These are phyloP conservation scores for Cenchrus americanus DNA, from an alignment of 176 grass and related monocot genomes.

Conservation along the genomic window DNA sequence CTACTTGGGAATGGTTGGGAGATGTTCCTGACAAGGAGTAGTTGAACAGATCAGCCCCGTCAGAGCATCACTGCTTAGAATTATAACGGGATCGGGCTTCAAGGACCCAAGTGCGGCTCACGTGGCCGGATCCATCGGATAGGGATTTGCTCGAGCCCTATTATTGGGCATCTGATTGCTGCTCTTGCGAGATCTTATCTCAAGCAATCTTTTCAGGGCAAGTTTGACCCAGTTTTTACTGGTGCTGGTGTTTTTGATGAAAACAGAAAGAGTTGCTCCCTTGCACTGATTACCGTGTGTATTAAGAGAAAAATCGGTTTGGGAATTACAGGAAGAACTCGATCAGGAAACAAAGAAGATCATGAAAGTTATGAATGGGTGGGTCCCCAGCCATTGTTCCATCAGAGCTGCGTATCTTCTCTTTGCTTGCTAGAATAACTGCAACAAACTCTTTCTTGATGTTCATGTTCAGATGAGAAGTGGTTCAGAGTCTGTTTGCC, in stretches of 20 bases:
- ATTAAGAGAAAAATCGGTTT: too few relatives aligned
- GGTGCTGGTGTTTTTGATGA: neutral
- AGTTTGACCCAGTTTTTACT: constrained; percentile 3
- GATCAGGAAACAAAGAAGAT: too few relatives aligned
- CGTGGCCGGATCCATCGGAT: constrained; percentile 1
- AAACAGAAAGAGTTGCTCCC: too few relatives aligned
- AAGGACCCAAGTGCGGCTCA: neutral
- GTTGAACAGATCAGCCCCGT: neutral
- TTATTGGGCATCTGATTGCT: constrained; percentile 12
- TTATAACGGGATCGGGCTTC: constrained; percentile 20
- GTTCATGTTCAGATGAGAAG: neutral
- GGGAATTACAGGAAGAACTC: too few relatives aligned
- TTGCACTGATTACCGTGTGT: too few relatives aligned
- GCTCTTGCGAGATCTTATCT: neutral
- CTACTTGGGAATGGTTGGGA: neutral
- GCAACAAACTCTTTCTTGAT: too few relatives aligned
- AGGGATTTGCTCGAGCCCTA: constrained; percentile 5
- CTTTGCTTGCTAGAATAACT: too few relatives aligned
- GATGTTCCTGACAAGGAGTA: constrained; percentile 20
- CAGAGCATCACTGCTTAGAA: neutral
- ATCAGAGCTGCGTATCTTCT: too few relatives aligned
- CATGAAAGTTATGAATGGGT: too few relatives aligned
- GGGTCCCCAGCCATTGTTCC: too few relatives aligned
- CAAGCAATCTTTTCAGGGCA: neutral
- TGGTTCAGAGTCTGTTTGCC: too few relatives aligned